These are phyloP conservation scores for Rubus parviflorus DNA, from an alignment of 306 rosid genomes.

Conservation along the genomic window DNA sequence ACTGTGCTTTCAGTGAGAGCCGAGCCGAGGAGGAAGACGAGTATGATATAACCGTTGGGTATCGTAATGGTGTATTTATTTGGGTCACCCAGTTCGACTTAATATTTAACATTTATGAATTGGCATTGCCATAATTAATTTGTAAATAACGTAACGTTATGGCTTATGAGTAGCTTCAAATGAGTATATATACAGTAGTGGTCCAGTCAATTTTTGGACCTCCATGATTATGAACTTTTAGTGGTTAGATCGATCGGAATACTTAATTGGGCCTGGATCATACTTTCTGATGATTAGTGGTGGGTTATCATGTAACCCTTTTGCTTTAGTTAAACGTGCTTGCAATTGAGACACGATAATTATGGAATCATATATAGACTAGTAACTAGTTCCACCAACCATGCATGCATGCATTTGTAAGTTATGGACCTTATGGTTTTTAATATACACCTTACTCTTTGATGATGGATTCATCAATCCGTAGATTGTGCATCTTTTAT, in stretches of 20 bases:
- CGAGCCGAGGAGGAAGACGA: background rate
- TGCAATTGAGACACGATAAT: too few species aligned
- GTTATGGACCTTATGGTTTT: background rate
- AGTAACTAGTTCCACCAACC: too few species aligned
- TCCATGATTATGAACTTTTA: slow-evolving; percentile 7
- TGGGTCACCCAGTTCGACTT: background rate
- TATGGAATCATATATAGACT: too few species aligned
- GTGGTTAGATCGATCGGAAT: background rate
- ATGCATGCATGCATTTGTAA: background rate
- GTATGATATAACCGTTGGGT: background rate
- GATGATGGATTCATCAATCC: background rate
- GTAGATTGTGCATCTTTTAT: background rate
- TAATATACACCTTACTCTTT: background rate
- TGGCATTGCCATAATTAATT: too few species aligned
- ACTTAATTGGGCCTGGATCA: too few species aligned
- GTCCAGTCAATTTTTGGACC: background rate
- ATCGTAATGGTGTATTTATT: background rate
- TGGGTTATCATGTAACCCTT: too few species aligned
- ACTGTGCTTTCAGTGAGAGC: background rate
- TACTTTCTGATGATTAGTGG: too few species aligned
- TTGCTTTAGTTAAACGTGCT: too few species aligned
- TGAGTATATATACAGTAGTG: background rate
- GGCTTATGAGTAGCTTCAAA: background rate
- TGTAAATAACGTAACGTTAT: background rate
- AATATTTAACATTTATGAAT: too few species aligned